Conservation (phyloP, 495 filamentous ascomycete species). For the Immersiella caudata region DNA sequence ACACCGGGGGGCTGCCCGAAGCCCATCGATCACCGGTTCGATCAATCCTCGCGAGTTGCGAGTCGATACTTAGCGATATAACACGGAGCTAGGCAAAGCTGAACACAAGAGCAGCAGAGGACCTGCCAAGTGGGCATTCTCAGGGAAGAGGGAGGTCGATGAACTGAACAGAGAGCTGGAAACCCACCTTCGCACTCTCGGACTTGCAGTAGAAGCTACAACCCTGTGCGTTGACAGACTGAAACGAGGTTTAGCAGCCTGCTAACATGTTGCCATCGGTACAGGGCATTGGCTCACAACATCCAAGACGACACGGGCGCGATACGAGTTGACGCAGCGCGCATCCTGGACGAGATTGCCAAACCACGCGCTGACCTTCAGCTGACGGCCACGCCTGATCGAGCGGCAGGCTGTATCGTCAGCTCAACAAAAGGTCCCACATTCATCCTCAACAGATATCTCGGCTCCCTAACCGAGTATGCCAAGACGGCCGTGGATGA, state of each 20-base stretch:
- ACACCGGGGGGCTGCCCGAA: not conserved
- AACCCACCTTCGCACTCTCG: not conserved
- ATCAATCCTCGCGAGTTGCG: not conserved
- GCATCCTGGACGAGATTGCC: conserved; percentile 4
- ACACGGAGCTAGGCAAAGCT: not conserved
- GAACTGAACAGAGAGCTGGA: conserved; percentile 1
- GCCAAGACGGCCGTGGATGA: not conserved
- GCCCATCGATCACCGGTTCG: not conserved
- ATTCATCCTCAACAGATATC: not conserved
- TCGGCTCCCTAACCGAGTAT: not conserved
- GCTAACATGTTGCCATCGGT: not conserved
- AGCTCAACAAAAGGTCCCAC: not conserved
- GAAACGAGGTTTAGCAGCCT: not conserved
- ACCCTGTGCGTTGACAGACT: not conserved
- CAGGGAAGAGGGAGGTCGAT: conserved; percentile 1
- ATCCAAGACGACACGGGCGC: not conserved
- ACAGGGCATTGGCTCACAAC: not conserved
- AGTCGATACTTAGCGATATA: not conserved
- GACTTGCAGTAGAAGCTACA: not conserved
- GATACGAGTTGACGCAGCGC: not conserved
- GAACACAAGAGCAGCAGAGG: not conserved
- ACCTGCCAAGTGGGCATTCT: not conserved
- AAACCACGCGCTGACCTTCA: not conserved
- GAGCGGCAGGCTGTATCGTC: not conserved
- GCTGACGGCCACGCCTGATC: not conserved